Evolutionary conservation across 768 basidiomycete species (phyloP).

Genomic region (Mycena vulgaris): DNA sequence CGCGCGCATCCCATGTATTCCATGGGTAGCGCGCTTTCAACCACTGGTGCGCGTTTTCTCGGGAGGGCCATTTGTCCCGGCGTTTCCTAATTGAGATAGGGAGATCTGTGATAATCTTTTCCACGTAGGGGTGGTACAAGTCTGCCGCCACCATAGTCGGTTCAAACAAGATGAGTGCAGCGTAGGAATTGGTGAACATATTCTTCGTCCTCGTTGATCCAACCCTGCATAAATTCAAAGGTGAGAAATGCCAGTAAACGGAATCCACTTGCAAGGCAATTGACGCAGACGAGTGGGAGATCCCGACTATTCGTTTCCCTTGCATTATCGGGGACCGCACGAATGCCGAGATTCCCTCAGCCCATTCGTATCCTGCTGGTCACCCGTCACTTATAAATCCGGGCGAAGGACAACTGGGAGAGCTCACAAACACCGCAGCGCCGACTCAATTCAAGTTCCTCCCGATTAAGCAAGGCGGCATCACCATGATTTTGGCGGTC

Average conservation of each 20-base stretch:
- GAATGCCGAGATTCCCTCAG: constrained; percentile 42
- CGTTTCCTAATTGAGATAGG: constrained; percentile 1
- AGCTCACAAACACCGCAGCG: constrained; percentile 10
- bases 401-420: neutral
- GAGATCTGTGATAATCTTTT: constrained; percentile 6
- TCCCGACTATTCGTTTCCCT: constrained; percentile 39
- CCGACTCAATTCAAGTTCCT: neutral
- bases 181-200: constrained; percentile 2
- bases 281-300: constrained; percentile 48
- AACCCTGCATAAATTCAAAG: neutral
- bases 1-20: constrained; percentile 12
- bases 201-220: constrained; percentile 18
- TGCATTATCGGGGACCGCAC: constrained; percentile 33
- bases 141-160: constrained; percentile 23
- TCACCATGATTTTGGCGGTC: constrained; percentile 27
- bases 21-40: constrained; percentile 14
- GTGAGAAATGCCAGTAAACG: neutral
- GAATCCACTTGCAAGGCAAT: constrained; percentile 39
- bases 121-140: neutral
- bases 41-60: constrained; percentile 14
- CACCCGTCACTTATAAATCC: neutral
- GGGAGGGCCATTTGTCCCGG: constrained; percentile 23
- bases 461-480: constrained; percentile 14
- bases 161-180: constrained; percentile 11
- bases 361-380: constrained; percentile 44